Percentiles rank a stretch among this genome's conserved stretches.
phyloP scores from a whole-genome alignment of 257 asterid species.

The Thymus mandschuricus region DNA sequence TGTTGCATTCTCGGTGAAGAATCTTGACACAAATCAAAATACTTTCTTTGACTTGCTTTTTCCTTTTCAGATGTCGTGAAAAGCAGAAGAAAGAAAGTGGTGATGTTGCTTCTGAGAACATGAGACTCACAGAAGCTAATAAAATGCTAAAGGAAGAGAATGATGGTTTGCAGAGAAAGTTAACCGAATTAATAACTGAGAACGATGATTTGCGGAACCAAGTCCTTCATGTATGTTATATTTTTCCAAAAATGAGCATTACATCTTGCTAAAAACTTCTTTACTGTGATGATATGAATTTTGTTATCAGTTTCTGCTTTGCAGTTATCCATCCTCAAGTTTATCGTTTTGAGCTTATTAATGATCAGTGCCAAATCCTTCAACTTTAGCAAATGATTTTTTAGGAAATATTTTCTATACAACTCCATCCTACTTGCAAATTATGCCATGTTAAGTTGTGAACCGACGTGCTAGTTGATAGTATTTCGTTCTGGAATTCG shows the following conservation, averaged over 20 bases:
- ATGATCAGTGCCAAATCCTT: too few relatives aligned
- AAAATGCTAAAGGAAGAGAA: constrained; percentile 40
- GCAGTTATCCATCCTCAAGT: too few relatives aligned
- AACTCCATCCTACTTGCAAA: too few relatives aligned
- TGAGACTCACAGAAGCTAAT: constrained; percentile 33
- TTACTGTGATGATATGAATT: background rate
- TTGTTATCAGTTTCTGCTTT: too few relatives aligned
- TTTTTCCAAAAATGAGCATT: constrained; percentile 9
- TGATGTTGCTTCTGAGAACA: constrained; percentile 33
- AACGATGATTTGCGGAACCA: constrained; percentile 40
- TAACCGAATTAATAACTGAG: constrained; percentile 32
- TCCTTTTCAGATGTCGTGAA: constrained; percentile 42
- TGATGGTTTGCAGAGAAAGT: constrained; percentile 30
- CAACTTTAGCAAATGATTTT: too few relatives aligned
- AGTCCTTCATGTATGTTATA: constrained; percentile 36
- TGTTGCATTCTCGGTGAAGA: constrained; percentile 21
- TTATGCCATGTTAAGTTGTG: too few relatives aligned
- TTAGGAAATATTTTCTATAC: too few relatives aligned
- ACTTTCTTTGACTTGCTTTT: constrained; percentile 15
- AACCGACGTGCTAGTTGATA: too few relatives aligned
- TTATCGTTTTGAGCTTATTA: too few relatives aligned
- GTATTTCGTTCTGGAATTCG: too few relatives aligned
- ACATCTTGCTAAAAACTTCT: background rate
- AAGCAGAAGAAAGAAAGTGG: constrained; percentile 42
- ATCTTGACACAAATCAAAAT: constrained; percentile 9